Base-by-base conservation (phyloP, 2,329 filamentous ascomycete genomes). In the Corinectria fuckeliana region DNA sequence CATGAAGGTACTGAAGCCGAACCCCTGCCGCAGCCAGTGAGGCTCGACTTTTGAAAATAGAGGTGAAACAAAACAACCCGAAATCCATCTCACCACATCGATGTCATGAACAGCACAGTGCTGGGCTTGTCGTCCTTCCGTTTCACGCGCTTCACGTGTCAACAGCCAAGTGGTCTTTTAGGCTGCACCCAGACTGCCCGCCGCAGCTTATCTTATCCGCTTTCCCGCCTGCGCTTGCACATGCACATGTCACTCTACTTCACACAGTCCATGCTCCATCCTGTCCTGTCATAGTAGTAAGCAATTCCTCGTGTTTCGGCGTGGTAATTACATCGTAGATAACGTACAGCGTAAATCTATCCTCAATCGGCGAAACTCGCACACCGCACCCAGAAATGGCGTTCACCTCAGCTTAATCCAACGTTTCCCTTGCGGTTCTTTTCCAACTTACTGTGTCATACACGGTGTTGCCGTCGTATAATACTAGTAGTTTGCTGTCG, bases 1-100 rank as follows among this genome's bases (percentile, higher is more conserved):
- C 38, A 39, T 49, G 34, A 38, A 49, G 28, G 28, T 20, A 14
- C 39, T 26, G 30, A 45, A 38, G 26, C n/a, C 14, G 14, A 49
- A 30, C 56, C 56, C n/a, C 56, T 58, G 50, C 25, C 38, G 18
- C 16, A 11, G 20, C 56, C 50, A 59, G 10, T 50, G 30, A 50
- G 28, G 34, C 44, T 30, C 44, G 38, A 25, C 45, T 20, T n/a
- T 50, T 50, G 38, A 45, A 59, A 50, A 47, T 48, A 21, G 32
- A 59, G n/a, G 23, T 59, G 56, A 59, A 59, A 59, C 56, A 38
- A 53, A 54, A 59, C 56, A n/a, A n/a, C n/a, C n/a, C n/a, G 30
- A 20, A 49, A 38, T 21, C 45, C 50, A 42, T 34, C 48, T 30
- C 34, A 18, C 34, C 25, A 45, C n/a, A 54, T 32, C 16, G 41